These are phyloP conservation scores for Malus hybrid DNA, from an alignment of 331 rosid genomes.

Conservation along the genomic window DNA sequence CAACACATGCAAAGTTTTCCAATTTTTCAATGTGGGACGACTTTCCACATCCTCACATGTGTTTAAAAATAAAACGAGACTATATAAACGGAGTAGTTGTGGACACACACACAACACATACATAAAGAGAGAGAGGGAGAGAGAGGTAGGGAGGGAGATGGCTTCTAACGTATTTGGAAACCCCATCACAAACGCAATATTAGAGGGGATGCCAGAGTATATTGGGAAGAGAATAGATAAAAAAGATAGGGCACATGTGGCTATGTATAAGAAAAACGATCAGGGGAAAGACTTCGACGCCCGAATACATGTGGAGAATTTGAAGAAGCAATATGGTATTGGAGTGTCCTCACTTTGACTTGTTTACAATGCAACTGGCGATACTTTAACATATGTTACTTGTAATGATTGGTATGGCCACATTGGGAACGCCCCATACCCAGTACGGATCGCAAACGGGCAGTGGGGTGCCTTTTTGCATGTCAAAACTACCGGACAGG, in stretches of 20 bases:
- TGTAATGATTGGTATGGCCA: neutral
- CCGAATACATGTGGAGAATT: neutral
- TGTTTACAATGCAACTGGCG: neutral
- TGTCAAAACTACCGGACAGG: neutral
- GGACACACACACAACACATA: neutral
- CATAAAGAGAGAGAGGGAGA: too few species aligned
- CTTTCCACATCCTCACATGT: too few species aligned
- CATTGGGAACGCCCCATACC: neutral
- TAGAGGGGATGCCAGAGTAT: neutral
- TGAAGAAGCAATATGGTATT: neutral
- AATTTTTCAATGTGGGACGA: too few species aligned
- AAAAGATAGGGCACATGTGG: neutral
- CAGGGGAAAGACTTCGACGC: neutral
- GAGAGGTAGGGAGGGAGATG: neutral
- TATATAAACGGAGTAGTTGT: too few species aligned
- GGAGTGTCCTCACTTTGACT: neutral
- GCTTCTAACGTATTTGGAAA: neutral
- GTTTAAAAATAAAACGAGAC: too few species aligned
- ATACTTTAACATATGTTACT: neutral
- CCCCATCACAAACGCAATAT: neutral
- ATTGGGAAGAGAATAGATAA: neutral
- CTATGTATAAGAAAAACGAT: neutral
- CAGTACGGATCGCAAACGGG: neutral
- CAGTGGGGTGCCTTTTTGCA: neutral
- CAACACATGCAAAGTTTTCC: too few species aligned